Base-by-base conservation (phyloP, 345 rosid species). In the Adansonia digitata region DNA sequence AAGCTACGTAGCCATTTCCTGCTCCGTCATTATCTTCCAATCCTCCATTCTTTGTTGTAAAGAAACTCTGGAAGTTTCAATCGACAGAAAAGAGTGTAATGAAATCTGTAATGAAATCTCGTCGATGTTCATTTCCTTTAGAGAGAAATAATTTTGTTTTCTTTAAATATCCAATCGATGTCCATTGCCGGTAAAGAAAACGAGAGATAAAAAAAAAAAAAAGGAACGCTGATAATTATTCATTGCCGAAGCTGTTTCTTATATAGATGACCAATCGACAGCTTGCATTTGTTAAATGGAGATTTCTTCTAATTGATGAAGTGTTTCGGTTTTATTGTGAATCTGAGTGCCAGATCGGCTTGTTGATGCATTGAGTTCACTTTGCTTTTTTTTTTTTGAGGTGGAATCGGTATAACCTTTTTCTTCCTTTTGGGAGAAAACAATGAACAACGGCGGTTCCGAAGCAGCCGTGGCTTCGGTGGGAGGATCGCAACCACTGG, bases 401-500 rank as follows among this genome's bases (percentile, higher is more conserved):
- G 53, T 56, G 22, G 66, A 72, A 22, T 39, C 48, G 7, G 18
- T 72, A 14, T 48, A 1, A 27, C 27, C 48, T 46, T 10, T 48
- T 69, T 69, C 12, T 22, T 56, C 42, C 13, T 17, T 43, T 18
- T 4, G 34, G 20, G 11, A 48, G 13, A 7, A 34, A 49, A 34
- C 26, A 35, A 65, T 51, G 71, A 74, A 34, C 35, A 86, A 90
- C 85, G 89, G 88, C 51, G 94, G 89, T 76, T 88, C 87, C 76
- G 86, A 84, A 77, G 89, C 71, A 48, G 83, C 73, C 34, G 43
- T 78, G 60, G 81, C 89, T 78, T 81, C 87, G 78, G 74, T 83
- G 61, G 87, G 77, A 70, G 87, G 89, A 76, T 87, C 86, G 52
- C 93, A 81, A 71, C 82, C 87, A 67, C 72, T 92, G 57, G 97